Evolutionary conservation across 306 rosid species (phyloP).

Genomic region (Prinsepia uniflora): DNA sequence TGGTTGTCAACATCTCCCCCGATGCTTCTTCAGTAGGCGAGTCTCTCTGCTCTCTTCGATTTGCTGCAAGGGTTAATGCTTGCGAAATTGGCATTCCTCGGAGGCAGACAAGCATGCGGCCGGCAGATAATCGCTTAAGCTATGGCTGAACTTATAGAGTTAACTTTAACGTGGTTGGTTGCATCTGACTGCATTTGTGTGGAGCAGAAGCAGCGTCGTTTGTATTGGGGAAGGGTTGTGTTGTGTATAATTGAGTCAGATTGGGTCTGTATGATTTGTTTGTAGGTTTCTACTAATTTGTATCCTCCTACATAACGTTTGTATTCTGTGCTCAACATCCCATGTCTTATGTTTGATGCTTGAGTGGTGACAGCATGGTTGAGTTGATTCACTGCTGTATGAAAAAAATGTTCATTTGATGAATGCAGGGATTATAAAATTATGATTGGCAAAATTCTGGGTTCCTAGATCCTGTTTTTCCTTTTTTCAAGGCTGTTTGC

Average conservation of each 20-base stretch:
- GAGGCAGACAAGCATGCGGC: slow-evolving; percentile 49
- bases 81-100: slow-evolving; percentile 87
- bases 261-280: slow-evolving; percentile 31
- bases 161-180: not conserved
- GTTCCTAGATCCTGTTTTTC: too few species aligned
- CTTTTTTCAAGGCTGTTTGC: too few species aligned
- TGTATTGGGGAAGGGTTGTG: slow-evolving; percentile 12
- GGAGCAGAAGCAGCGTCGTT: slow-evolving; percentile 12
- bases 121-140: slow-evolving; percentile 57
- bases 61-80: slow-evolving; percentile 88
- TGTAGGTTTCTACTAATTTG: slow-evolving; percentile 34
- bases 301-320: slow-evolving; percentile 13
- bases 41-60: slow-evolving; percentile 88
- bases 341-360: not conserved
- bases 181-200: slow-evolving; percentile 7
- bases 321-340: not conserved
- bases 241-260: slow-evolving; percentile 21
- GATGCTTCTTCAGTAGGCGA: slow-evolving; percentile 72
- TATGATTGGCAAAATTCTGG: not conserved
- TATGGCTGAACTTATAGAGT: slow-evolving; percentile 23
- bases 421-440: not conserved
- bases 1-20: slow-evolving; percentile 89
- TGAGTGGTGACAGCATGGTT: slow-evolving; percentile 14
- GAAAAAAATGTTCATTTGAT: slow-evolving; percentile 13
- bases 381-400: not conserved